Conservation (phyloP, 441 rosid genomes). For the Corymbia citriodora region DNA sequence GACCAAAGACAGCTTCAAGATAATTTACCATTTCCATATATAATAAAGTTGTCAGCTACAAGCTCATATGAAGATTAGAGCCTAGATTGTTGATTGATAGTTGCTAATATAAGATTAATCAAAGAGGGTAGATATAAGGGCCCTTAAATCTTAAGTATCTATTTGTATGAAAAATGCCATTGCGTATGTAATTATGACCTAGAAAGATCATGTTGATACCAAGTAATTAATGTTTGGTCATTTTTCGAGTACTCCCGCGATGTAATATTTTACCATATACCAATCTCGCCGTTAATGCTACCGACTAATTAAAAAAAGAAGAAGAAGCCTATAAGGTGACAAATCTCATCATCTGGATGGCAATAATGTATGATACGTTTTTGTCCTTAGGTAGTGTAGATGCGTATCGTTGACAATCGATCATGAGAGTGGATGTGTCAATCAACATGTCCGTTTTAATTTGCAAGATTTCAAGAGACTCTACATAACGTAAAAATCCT, state of each 20-base stretch:
- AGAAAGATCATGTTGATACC: not conserved
- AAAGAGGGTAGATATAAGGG: not conserved
- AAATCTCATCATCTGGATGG: too few relatives aligned
- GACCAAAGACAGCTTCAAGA: not conserved
- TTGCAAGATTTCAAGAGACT: not conserved
- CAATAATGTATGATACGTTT: fast-evolving
- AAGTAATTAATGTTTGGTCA: not conserved
- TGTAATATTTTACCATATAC: not conserved
- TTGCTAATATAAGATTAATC: not conserved
- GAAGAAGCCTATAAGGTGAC: not conserved
- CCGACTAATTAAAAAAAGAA: not conserved
- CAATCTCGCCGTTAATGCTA: not conserved
- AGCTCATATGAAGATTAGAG: not conserved
- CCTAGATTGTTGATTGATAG: not conserved
- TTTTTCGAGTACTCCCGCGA: fast-evolving
- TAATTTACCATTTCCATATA: not conserved
- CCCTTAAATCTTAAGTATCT: not conserved
- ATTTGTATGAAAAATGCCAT: fast-evolving
- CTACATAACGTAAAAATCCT: too few relatives aligned
- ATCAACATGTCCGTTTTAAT: not conserved
- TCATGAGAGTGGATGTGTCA: not conserved
- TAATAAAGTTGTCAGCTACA: not conserved
- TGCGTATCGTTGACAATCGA: not conserved
- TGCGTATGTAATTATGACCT: not conserved
- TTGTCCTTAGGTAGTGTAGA: not conserved